Evolutionary conservation across 2,329 filamentous ascomycete genomes (phyloP).

Genomic region (Pseudocercospora ulei): DNA sequence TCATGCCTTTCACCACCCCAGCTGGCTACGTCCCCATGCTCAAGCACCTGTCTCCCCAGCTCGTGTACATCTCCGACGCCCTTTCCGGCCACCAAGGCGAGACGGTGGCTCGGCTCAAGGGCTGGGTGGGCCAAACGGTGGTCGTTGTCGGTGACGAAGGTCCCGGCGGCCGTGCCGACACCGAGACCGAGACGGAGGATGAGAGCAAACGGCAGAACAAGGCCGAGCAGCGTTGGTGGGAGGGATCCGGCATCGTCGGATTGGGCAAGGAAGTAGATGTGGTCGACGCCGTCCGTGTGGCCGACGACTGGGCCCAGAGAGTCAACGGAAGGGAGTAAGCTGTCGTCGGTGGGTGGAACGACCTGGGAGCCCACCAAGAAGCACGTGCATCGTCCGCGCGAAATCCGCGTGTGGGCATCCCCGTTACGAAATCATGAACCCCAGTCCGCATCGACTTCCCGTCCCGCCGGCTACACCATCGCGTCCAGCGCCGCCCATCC

Average conservation of each 20-base stretch:
- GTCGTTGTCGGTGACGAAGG: constrained; percentile 62
- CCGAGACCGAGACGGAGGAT: constrained; percentile 59
- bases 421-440: constrained; percentile 8
- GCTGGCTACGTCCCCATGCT: constrained; percentile 78
- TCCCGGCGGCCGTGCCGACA: constrained; percentile 69
- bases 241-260: constrained; percentile 69
- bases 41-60: constrained; percentile 71
- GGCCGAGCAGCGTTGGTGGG: constrained; percentile 60
- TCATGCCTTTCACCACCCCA: constrained; percentile 78
- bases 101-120: constrained; percentile 56
- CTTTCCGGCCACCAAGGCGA: constrained; percentile 58
- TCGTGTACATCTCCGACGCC: constrained; percentile 75
- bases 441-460: no score
- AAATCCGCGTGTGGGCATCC: background rate
- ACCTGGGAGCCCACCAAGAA: background rate
- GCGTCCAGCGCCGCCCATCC: no score
- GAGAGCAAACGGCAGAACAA: constrained; percentile 38
- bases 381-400: constrained; percentile 4
- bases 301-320: constrained; percentile 77
- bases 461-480: no score
- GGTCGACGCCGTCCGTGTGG: constrained; percentile 69
- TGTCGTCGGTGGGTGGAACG: no score
- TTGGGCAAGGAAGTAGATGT: constrained; percentile 79
- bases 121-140: constrained; percentile 54
- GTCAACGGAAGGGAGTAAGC: constrained; percentile 52